Evolutionary conservation across 805 yeast genomes (phyloP).

Genomic region (Lachancea meyersii): DNA sequence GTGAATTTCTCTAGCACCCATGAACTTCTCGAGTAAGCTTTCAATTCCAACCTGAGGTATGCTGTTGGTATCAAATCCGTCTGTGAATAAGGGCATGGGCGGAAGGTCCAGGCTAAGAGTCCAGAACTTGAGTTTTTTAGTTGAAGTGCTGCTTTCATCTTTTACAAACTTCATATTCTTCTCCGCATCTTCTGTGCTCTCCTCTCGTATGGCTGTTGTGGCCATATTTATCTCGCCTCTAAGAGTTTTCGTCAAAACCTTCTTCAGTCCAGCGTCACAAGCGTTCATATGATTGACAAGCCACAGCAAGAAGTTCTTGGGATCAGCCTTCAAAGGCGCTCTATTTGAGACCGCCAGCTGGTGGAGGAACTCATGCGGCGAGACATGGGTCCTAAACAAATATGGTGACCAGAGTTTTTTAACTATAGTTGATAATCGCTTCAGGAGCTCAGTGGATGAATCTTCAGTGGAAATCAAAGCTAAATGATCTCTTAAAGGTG

Average conservation of each 20-base stretch:
- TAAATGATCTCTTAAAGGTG: slow-evolving; percentile 42
- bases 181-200: slow-evolving; percentile 23
- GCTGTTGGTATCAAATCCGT: slow-evolving; percentile 38
- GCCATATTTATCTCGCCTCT: slow-evolving; percentile 48
- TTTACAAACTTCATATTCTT: slow-evolving; percentile 14
- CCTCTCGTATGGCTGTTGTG: slow-evolving; percentile 23
- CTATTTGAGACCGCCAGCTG: slow-evolving; percentile 32
- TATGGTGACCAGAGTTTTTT: slow-evolving; percentile 60
- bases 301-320: slow-evolving; percentile 57
- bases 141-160: slow-evolving; percentile 13
- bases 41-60: slow-evolving; percentile 48
- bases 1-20: slow-evolving; percentile 31
- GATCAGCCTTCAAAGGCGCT: slow-evolving; percentile 35
- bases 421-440: slow-evolving; percentile 40
- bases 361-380: slow-evolving; percentile 61
- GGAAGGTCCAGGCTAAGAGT: slow-evolving; percentile 55
- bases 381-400: slow-evolving; percentile 54
- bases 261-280: slow-evolving; percentile 28
- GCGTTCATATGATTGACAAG: slow-evolving; percentile 41
- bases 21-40: slow-evolving; percentile 40
- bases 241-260: slow-evolving; percentile 33
- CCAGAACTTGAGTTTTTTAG: slow-evolving; percentile 27
- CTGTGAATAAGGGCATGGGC: slow-evolving; percentile 44
- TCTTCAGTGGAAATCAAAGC: slow-evolving; percentile 19
- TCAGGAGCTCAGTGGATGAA: slow-evolving; percentile 34